phyloP scores from a whole-genome alignment of 2,329 filamentous ascomycete genomes.

The Raffaelea deltoideospora region DNA sequence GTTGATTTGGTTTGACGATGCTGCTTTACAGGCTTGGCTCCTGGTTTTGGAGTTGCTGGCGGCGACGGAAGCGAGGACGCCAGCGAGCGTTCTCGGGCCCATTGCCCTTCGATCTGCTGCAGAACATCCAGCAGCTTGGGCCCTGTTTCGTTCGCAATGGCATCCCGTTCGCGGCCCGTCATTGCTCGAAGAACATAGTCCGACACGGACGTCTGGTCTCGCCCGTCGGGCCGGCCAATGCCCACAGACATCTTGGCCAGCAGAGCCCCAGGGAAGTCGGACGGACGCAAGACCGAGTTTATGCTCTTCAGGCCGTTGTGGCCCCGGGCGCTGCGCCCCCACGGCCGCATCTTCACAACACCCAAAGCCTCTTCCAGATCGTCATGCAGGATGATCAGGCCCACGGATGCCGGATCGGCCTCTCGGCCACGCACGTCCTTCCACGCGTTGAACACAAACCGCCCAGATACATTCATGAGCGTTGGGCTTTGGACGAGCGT shows the following conservation, averaged over 20 bases:
- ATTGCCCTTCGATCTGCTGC: slow-evolving; percentile 27
- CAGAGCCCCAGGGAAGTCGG: slow-evolving; percentile 24
- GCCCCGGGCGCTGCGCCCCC: slow-evolving; percentile 48
- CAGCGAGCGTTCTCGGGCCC: no score
- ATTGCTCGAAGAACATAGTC: slow-evolving; percentile 65
- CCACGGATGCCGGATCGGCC: not conserved
- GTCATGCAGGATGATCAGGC: slow-evolving; percentile 72
- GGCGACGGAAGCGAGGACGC: no score
- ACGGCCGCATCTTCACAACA: slow-evolving; percentile 47
- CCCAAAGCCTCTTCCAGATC: slow-evolving; percentile 66
- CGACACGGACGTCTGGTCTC: slow-evolving; percentile 53
- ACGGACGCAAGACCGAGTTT: slow-evolving; percentile 29
- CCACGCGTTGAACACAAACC: slow-evolving; percentile 53
- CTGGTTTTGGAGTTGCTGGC: no score
- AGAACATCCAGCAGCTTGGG: slow-evolving; percentile 35
- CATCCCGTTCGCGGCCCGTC: slow-evolving; percentile 31
- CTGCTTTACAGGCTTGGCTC: no score
- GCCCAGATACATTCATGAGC: slow-evolving; percentile 75
- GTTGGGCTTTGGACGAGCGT: slow-evolving; percentile 61
- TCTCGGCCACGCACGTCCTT: slow-evolving; percentile 28
- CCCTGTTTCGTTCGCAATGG: slow-evolving; percentile 36
- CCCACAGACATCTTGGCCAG: slow-evolving; percentile 60
- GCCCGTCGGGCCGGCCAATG: slow-evolving; percentile 65
- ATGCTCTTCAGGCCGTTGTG: slow-evolving; percentile 65
- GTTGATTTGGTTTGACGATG: no score